Base-by-base conservation (phyloP, 2,329 filamentous ascomycete species). In the Orbilia javanica region DNA sequence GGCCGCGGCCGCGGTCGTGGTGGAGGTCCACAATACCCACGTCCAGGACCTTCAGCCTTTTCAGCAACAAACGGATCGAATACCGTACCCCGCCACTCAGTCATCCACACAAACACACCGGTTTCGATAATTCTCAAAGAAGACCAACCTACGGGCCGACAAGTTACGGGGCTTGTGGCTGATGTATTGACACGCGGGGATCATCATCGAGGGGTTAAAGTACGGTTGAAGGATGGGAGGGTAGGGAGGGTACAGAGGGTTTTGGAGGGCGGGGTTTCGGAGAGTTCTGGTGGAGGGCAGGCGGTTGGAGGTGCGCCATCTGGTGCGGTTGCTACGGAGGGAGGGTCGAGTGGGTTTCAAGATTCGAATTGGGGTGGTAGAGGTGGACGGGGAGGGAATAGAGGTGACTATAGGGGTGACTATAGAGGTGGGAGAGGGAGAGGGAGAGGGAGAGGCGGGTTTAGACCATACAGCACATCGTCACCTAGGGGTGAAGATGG, bases 131-230 rank as follows among this genome's bases (percentile, higher is more conserved):
- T 94, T 0, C 86, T 94, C 34, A 95, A 95, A 82, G 86, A 88
- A 78, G 92, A 95, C 83, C 92, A 95, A 83, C 88, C 88, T 0
- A 93, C 91, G 0, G 92, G 92, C 5, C 87, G 88, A 53, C 90
- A 93, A 81, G 92, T 93, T 0, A 85, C 86, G 52, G 92, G 92
- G 25, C 84, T 86, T 4, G 89, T 95, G 0, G 86, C 87, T 65
- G 88, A 93, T 53, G 83, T 94, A 0, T 86, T 95, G 57, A 94
- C 92, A 1, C 86, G 88, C 0, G 91, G 91, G 27, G 89, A 94
- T 80, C 92, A 95, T 81, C 91, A 91, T 1, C 87, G 91, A 8
- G 92, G 92, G 39, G 92, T 94, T 85, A 95, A 94, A 83, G 92
- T 94, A 25, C 88, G 92, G 1, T 86, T 95, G 4, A 84, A 85